Evolutionary conservation across 2,329 filamentous ascomycete genomes (phyloP), one percentile per base, ranked within the genome.

Genomic region (Penicillium sp.): DNA sequence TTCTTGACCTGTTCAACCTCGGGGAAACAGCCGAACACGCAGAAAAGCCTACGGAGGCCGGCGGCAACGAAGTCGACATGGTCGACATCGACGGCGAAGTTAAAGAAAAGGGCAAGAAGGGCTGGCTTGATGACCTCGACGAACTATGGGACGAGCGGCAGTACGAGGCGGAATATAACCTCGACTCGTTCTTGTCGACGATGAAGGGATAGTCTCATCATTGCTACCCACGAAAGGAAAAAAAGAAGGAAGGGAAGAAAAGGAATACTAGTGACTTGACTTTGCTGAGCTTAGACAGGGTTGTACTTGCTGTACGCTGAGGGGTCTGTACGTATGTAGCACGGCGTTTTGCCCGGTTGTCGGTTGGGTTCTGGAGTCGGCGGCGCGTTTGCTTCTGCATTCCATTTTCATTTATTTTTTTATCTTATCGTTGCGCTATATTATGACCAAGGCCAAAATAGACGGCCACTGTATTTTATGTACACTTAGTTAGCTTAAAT

Each of bases 111-210:
- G 95, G 95, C 62, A 97, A 97, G 85, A 97, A 97, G 84, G 90
- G 93, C 7, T 97, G 94, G 87, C 81, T 98, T 65, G 95, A 99
- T 75, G 95, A 98, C 73, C 80, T 99, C 61, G 94, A 92, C 61
- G 95, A 99, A 78, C 81, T 99, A 31, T 99, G 95, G 94, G 95
- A 99, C 75, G 94, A 97, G 76, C 90, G 89, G 75, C 93, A 97
- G 82, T 99, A 99, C 78, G 93, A 97, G 79, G 95, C 99, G 81
- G 96, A 96, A 78, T 98, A 97, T 76, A 92, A 98, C 76, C 81
- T 99, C 68, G 93, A 97, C 71, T 93, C 92, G 3, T 99, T 98
- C 81, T 85, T 99, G 81, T 93, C 93, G 77, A 96, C 88, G 69
- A 97, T 99, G 92, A 91, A 92, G 73, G 80, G 74, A 59, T 83